These are phyloP conservation scores for Apiotrichum veenhuisii DNA, from an alignment of 1,284 basidiomycete genomes.

Conservation along the genomic window DNA sequence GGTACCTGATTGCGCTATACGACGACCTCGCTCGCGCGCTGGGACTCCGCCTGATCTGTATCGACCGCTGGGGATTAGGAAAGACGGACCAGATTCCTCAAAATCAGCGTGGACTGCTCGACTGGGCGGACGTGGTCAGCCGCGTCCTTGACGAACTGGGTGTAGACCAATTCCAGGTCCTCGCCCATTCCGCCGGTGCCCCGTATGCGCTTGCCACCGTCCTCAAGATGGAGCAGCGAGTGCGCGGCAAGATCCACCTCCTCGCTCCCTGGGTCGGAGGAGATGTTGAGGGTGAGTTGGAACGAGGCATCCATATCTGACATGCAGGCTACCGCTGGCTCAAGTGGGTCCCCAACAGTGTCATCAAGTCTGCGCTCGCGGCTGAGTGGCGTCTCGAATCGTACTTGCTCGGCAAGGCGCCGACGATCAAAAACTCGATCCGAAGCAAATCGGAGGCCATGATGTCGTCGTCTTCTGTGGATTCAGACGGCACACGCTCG, in stretches of 20 bases:
- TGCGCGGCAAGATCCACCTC: slow-evolving; percentile 80
- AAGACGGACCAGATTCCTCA: slow-evolving; percentile 68
- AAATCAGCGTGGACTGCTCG: slow-evolving; percentile 68
- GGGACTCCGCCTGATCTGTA: slow-evolving; percentile 82
- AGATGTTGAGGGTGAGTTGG: slow-evolving; percentile 69
- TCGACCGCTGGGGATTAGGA: slow-evolving; percentile 95
- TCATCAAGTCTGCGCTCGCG: slow-evolving; percentile 90
- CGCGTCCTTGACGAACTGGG: slow-evolving; percentile 79
- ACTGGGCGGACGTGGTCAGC: slow-evolving; percentile 86
- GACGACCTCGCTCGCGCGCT: slow-evolving; percentile 91
- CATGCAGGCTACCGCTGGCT: slow-evolving; percentile 87
- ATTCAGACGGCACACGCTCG: slow-evolving; percentile 10
- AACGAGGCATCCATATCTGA: slow-evolving; percentile 27
- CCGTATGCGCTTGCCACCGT: slow-evolving; percentile 90
- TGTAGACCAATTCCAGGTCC: slow-evolving; percentile 75
- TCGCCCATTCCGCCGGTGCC: slow-evolving; percentile 95
- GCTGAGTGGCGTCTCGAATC: slow-evolving; percentile 96
- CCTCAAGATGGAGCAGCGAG: slow-evolving; percentile 65
- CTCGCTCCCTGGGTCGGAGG: slow-evolving; percentile 96
- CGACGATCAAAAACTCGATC: slow-evolving; percentile 52
- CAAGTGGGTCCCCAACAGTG: slow-evolving; percentile 88
- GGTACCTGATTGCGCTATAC: slow-evolving; percentile 89
- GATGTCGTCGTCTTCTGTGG: slow-evolving; percentile 11
- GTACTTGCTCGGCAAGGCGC: slow-evolving; percentile 93
- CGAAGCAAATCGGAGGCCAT: slow-evolving; percentile 6